Percentiles rank a stretch among this genome's conserved stretches.
phyloP scores from a whole-genome alignment of 2,329 filamentous ascomycete species.

The Pseudogymnoascus pannorum region DNA sequence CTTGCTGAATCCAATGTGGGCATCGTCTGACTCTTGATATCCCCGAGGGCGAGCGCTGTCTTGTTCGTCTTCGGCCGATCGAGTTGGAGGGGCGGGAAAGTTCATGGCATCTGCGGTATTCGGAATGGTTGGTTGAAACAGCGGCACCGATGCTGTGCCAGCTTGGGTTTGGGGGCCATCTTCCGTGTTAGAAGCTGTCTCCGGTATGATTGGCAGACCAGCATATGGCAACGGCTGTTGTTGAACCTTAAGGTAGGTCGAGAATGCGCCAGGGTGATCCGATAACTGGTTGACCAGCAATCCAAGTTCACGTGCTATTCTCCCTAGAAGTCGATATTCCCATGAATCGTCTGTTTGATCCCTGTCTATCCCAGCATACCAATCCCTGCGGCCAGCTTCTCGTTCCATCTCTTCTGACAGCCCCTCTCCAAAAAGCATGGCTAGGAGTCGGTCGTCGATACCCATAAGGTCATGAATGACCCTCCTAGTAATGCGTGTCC shows the following conservation, averaged over 20 bases:
- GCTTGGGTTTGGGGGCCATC: conserved; percentile 15
- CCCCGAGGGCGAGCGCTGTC: neutral
- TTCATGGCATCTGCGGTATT: neutral
- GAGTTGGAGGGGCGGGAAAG: neutral
- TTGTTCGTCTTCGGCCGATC: neutral
- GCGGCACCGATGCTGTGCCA: conserved; percentile 12
- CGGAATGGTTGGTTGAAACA: conserved; percentile 24
- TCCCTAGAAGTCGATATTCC: conserved; percentile 73
- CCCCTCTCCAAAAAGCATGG: conserved; percentile 78
- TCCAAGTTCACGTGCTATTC: conserved; percentile 80
- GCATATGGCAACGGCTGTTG: conserved; percentile 66
- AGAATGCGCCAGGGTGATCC: conserved; percentile 83
- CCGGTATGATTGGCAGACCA: conserved; percentile 61
- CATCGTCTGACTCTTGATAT: conserved; percentile 10
- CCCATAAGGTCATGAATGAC: conserved; percentile 87
- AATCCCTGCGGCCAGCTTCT: conserved; percentile 25
- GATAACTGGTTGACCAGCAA: conserved; percentile 75
- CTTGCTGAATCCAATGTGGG: conserved; percentile 12
- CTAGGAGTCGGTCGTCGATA: conserved; percentile 77
- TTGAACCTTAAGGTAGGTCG: conserved; percentile 63
- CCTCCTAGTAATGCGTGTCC: conserved; percentile 73
- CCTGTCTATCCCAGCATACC: conserved; percentile 28
- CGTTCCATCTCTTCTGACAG: conserved; percentile 42
- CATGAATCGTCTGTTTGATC: conserved; percentile 39
- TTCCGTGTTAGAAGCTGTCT: conserved; percentile 35